A percentile compares a stretch with the other conserved stretches of the same genome.
phyloP scores from a whole-genome alignment of 148 eudicot genomes.

The Heliamphora exappendiculata region DNA sequence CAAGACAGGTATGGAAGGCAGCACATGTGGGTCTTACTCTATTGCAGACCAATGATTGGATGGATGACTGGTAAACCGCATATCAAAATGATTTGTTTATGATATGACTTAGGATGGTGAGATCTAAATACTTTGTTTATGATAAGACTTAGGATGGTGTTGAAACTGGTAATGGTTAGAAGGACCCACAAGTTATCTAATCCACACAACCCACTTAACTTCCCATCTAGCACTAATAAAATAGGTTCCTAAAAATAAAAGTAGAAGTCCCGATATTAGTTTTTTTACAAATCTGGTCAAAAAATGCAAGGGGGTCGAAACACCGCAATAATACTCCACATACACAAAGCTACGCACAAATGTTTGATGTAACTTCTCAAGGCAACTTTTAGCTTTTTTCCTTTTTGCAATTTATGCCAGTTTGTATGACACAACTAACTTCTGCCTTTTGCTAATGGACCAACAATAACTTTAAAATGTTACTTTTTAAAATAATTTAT shows the following conservation, averaged over 20 bases:
- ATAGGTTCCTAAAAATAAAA: constrained; percentile 14
- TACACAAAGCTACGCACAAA: constrained; percentile 10
- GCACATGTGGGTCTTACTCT: constrained; percentile 20
- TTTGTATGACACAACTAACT: no score
- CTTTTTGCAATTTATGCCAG: no score
- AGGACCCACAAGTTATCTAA: constrained; percentile 19
- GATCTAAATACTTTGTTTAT: background rate
- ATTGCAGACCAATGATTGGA: constrained; percentile 34
- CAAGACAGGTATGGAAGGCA: constrained; percentile 30
- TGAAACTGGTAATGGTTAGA: background rate
- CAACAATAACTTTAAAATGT: no score
- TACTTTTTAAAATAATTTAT: no score
- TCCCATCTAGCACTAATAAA: constrained; percentile 11
- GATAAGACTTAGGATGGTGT: background rate
- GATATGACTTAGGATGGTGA: background rate
- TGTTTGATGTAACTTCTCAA: no score
- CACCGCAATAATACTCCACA: background rate
- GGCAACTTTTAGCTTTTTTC: no score
- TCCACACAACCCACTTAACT: constrained; percentile 14
- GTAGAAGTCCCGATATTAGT: constrained; percentile 1
- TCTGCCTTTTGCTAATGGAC: no score
- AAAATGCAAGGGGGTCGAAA: background rate
- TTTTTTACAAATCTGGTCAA: background rate
- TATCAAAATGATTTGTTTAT: background rate
- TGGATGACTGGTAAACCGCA: constrained; percentile 24